Base-by-base conservation (phyloP, 768 basidiomycete genomes). In the Sarcomyxa edulis region DNA sequence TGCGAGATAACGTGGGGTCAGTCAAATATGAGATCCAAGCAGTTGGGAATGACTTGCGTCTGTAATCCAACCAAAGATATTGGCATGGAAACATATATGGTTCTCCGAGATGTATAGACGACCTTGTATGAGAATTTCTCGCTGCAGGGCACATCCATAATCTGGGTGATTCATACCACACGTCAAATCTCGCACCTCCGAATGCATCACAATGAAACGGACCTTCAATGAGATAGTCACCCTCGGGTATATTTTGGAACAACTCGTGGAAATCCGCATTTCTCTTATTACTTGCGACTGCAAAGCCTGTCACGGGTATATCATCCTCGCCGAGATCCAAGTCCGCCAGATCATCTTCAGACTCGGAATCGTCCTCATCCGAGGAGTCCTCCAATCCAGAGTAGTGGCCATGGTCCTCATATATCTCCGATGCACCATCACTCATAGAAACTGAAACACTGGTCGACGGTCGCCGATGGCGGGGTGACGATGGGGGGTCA, bases 41-140 rank as follows among this genome's bases (percentile, higher is more conserved):
- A 40, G 7, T 19, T 21, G 31, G 32, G 35, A 21, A 9, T 24
- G 0, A 69, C 93, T 60, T 59, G 95, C 94, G 55, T 95, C 83
- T 20, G 95, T 98, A 34, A 96, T 85, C 96, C 95, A 98, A 29
- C 96, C 95, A 60, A 98, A 95, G 30, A 98, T 97, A 55, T 98
- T 98, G 29, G 96, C 95, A 51, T 99, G 90, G 69, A 98, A 99
- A 65, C 92, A 98, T n/a, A 97, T 76, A 55, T 97, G 94, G 62
- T 98, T 97, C 63, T 99, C 95, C 6, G 96, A 98, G 16, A 98
- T 89, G 61, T 97, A 97, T 40, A 99, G 58, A 8, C 96, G 73
- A 4, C 96, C 96, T 70, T 98, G 96, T 29, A 98, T 85, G 21
- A 97, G 70, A 48, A 98, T 98, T 59, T 98, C 96, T 28, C 93